Evolutionary conservation across 2,329 filamentous ascomycete species (phyloP).

Genomic region (Curvularia hawaiiensis): DNA sequence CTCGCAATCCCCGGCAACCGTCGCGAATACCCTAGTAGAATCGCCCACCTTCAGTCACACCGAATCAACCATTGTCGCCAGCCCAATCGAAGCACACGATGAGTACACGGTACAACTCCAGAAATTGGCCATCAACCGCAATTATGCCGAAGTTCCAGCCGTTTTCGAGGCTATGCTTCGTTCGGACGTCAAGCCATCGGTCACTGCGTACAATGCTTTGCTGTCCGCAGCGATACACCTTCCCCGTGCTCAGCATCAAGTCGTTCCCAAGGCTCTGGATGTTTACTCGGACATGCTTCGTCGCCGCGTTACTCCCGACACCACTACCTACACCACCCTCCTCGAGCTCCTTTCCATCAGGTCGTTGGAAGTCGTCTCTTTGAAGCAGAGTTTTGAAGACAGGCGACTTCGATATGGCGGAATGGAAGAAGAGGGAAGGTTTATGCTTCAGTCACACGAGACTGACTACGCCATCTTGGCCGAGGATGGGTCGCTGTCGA

Average conservation of each 20-base stretch:
- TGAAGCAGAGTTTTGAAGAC: conserved; percentile 76
- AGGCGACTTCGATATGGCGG: conserved; percentile 85
- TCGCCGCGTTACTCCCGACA: conserved; percentile 79
- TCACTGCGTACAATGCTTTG: conserved; percentile 89
- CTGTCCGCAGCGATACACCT: conserved; percentile 84
- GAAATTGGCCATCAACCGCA: conserved; percentile 71
- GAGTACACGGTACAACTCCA: conserved; percentile 80
- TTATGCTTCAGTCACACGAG: conserved; percentile 88
- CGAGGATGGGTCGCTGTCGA: conserved; percentile 84
- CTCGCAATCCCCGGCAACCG: conserved; percentile 40
- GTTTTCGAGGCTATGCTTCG: conserved; percentile 90
- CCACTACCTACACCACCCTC: conserved; percentile 85
- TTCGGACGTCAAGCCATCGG: conserved; percentile 78
- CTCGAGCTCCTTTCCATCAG: conserved; percentile 81
- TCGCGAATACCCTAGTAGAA: conserved; percentile 36
- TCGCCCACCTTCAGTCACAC: conserved; percentile 35
- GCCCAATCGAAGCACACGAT: conserved; percentile 64
- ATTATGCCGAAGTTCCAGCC: conserved; percentile 85
- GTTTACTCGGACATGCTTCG: conserved; percentile 97
- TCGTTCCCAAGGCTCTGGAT: conserved; percentile 89
- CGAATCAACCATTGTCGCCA: conserved; percentile 61
- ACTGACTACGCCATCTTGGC: conserved; percentile 83
- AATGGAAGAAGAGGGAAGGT: conserved; percentile 81
- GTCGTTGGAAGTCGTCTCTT: conserved; percentile 75
- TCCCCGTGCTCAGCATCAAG: conserved; percentile 77